Conservation (phyloP, 306 rosid species). For the Quillaja saponaria region DNA sequence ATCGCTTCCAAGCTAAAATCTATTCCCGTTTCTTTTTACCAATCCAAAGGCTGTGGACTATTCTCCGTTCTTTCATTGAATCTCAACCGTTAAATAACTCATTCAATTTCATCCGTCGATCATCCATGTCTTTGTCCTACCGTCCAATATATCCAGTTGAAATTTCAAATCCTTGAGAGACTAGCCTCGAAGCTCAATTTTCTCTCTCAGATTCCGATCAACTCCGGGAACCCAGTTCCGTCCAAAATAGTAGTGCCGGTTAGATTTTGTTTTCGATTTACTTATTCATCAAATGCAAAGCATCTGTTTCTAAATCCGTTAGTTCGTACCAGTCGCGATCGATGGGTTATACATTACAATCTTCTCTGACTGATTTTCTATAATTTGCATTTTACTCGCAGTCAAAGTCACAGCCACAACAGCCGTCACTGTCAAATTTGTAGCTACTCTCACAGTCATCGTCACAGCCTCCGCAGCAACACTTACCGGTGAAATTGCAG, state of each 20-base stretch:
- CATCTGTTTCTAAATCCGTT: too few species aligned
- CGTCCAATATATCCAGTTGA: constrained; percentile 41
- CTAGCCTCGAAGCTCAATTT: neutral
- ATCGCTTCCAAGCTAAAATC: constrained; percentile 55
- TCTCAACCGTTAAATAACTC: constrained; percentile 22
- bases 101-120: constrained; percentile 27
- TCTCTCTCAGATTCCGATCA: constrained; percentile 24
- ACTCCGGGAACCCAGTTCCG: constrained; percentile 23
- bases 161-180: constrained; percentile 56
- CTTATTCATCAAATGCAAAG: too few species aligned
- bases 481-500: constrained; percentile 24
- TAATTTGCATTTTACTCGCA: neutral
- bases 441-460: neutral
- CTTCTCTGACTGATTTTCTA: too few species aligned
- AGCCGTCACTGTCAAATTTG: constrained; percentile 3
- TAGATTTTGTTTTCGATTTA: too few species aligned
- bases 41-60: constrained; percentile 40
- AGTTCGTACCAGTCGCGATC: too few species aligned
- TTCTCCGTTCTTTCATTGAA: neutral
- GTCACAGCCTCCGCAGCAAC: constrained; percentile 5
- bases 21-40: constrained; percentile 7
- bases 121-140: constrained; percentile 13
- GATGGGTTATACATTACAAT: too few species aligned
- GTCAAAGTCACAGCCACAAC: neutral
- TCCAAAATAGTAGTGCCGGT: too few species aligned